Conservation (phyloP, 179 eudicot genomes). For the Heliamphora pulchella region DNA sequence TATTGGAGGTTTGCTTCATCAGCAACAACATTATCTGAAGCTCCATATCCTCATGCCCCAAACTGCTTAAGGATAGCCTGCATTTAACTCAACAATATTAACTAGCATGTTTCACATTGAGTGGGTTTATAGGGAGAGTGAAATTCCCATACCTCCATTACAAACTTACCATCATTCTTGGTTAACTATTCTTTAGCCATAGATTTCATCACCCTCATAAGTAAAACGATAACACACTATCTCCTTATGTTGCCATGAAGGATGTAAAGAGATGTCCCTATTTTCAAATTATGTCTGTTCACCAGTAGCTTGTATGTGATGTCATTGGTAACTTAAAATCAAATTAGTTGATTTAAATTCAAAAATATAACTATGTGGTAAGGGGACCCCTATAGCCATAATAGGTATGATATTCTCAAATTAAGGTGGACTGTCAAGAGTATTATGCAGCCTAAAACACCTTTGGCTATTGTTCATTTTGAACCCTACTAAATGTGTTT, state of each 20-base stretch:
- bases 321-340: background rate
- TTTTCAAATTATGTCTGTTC: background rate
- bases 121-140: background rate
- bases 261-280: background rate
- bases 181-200: background rate
- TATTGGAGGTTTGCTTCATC: conserved; percentile 74
- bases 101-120: background rate
- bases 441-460: background rate
- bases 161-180: conserved; percentile 14
- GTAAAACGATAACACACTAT: background rate
- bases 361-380: background rate
- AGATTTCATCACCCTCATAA: background rate
- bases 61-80: conserved; percentile 89
- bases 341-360: background rate
- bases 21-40: conserved; percentile 54
- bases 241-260: background rate
- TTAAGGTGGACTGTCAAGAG: background rate
- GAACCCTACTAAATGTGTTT: background rate
- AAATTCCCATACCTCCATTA: conserved; percentile 38
- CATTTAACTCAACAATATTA: conserved; percentile 34
- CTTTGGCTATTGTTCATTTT: background rate
- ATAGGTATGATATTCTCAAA: background rate
- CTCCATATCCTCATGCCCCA: conserved; percentile 68
- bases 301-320: background rate
- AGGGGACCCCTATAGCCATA: background rate